A percentile compares a stretch with the other conserved stretches of the same genome.
Conservation (phyloP, 495 filamentous ascomycete genomes). For the Penicillium malachiteum region DNA sequence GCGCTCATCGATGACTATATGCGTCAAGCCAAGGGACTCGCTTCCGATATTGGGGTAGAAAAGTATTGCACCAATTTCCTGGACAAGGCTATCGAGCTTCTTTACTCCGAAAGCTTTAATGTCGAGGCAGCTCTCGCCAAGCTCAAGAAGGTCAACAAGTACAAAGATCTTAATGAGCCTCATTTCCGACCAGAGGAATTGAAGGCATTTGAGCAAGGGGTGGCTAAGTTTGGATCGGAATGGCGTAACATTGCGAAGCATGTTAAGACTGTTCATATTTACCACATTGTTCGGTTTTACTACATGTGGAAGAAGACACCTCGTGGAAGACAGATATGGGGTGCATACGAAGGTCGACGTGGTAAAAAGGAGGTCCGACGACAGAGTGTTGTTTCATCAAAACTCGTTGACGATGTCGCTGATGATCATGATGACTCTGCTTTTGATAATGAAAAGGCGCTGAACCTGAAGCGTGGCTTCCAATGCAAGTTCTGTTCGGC, state of each 20-base stretch:
- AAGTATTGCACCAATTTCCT: slow-evolving; percentile 79
- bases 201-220: slow-evolving; percentile 89
- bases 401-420: slow-evolving; percentile 87
- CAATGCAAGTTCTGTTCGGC: slow-evolving; percentile 92
- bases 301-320: slow-evolving; percentile 98
- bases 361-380: slow-evolving; percentile 79
- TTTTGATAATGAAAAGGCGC: slow-evolving; percentile 88
- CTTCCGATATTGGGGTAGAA: slow-evolving; percentile 62
- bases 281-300: slow-evolving; percentile 85
- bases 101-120: slow-evolving; percentile 72
- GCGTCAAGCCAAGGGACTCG: slow-evolving; percentile 59
- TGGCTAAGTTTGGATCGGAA: slow-evolving; percentile 89
- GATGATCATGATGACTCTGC: slow-evolving; percentile 94
- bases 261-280: slow-evolving; percentile 69
- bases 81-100: slow-evolving; percentile 76
- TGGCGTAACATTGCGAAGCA: slow-evolving; percentile 78
- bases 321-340: slow-evolving; percentile 84
- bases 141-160: slow-evolving; percentile 63
- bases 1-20: slow-evolving; percentile 72
- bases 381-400: slow-evolving; percentile 53
- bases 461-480: slow-evolving; percentile 73
- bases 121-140: slow-evolving; percentile 68
- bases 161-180: slow-evolving; percentile 81
- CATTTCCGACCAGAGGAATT: slow-evolving; percentile 73
- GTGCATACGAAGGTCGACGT: slow-evolving; percentile 78